Evolutionary conservation across 306 rosid species (phyloP), one percentile per base, ranked within the genome.

Genomic region (Trifolium subterraneum): DNA sequence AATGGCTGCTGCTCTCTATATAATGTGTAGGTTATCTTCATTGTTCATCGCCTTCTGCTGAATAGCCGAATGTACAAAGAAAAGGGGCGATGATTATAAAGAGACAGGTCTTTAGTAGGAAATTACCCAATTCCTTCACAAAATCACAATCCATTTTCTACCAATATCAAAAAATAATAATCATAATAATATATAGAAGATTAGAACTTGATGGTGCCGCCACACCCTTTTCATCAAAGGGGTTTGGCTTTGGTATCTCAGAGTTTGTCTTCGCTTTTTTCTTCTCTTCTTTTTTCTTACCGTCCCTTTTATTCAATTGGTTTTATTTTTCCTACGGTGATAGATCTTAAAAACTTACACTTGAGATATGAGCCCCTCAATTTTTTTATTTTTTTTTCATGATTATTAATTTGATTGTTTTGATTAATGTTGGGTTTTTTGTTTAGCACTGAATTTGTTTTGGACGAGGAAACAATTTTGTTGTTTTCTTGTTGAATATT

Each of bases 101-200:
- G 93, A 91, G 97, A 91, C 93, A 91, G 93, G 87, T 84, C 93
- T 90, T 31, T 89, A 88, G 93, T 85, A 84, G 85, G 61, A 41
- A n/a, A 67, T 62, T 7, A 68, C 81, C 79, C 65, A 73, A 50
- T 72, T 79, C 78, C 13, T n/a, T n/a, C n/a, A n/a, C n/a, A n/a
- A n/a, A n/a, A 59, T 33, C 36, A 35, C 38, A 35, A 35, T 35
- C 38, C 38, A 35, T 6, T 6, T 6, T 45, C 7, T 47, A 7
- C 15, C 19, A 48, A 48, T 13, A 45, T 14, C 19, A 54, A 3
- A 9, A 54, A 19, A 3, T 9, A 54, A 10, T 19, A 3, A 18
- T 19, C 5, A 19, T 18, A 54, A 50, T n/a, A 4, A 12, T 10
- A 18, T 2, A 50, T 7, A 16, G 20, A 50, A 50, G 23, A 19